These are phyloP conservation scores for Chiua virens DNA, from an alignment of 768 basidiomycete genomes.

Conservation along the genomic window DNA sequence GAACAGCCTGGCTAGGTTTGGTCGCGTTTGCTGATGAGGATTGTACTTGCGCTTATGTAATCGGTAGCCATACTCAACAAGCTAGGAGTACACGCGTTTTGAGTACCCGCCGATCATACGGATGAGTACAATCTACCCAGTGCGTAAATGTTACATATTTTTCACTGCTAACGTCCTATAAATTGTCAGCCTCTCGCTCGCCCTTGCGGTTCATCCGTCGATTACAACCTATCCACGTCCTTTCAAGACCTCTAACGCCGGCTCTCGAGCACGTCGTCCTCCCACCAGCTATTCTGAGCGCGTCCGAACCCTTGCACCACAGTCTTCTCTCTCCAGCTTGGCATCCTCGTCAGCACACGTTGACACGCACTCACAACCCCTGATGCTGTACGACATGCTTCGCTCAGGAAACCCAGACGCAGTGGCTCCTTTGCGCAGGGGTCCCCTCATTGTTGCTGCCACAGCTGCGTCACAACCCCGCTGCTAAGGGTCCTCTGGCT, in stretches of 20 bases:
- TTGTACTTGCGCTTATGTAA: too few relatives aligned
- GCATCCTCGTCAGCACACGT: background rate
- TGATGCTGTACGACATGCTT: constrained; percentile 23
- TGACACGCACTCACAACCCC: background rate
- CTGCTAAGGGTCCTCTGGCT: constrained; percentile 6
- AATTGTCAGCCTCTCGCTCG: too few relatives aligned
- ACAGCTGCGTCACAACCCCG: constrained; percentile 33
- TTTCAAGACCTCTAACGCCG: constrained; percentile 1
- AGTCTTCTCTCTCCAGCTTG: constrained; percentile 6
- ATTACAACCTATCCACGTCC: constrained; percentile 6
- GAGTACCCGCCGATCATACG: too few relatives aligned
- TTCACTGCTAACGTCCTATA: constrained; percentile 17
- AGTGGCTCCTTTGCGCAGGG: too few relatives aligned
- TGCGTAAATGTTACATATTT: constrained; percentile 18
- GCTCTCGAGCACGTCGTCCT: constrained; percentile 11
- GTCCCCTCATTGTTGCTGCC: constrained; percentile 62
- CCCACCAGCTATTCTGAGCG: constrained; percentile 18
- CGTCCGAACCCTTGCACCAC: too few relatives aligned
- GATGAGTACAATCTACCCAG: too few relatives aligned
- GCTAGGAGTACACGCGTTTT: too few relatives aligned
- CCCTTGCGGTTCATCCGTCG: background rate
- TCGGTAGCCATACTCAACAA: too few relatives aligned
- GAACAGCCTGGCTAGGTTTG: too few relatives aligned
- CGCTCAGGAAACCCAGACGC: constrained; percentile 17
- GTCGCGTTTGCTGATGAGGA: too few relatives aligned